These are phyloP conservation scores for Naganishia randhawae DNA, from an alignment of 768 basidiomycete species.

Conservation along the genomic window DNA sequence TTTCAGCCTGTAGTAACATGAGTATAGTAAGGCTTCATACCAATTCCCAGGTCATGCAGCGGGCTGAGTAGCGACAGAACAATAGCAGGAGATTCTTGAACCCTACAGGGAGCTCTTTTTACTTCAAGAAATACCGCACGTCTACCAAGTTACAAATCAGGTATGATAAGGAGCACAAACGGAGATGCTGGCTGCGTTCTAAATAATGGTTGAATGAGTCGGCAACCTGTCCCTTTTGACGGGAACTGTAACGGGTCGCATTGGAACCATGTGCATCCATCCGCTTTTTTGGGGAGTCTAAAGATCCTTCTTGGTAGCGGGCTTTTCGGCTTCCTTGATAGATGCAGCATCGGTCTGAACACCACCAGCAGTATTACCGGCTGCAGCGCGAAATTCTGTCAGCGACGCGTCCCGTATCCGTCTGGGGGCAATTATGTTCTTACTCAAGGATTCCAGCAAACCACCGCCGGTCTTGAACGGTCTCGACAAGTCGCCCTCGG, in stretches of 20 bases:
- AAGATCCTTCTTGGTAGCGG: constrained; percentile 70
- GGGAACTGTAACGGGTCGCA: not conserved
- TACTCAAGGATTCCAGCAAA: constrained; percentile 51
- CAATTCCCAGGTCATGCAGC: too few species aligned
- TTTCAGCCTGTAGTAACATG: too few species aligned
- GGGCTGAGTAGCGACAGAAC: not conserved
- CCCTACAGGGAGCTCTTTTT: not conserved
- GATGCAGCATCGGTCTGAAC: constrained; percentile 80
- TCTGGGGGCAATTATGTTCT: constrained; percentile 53
- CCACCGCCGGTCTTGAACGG: constrained; percentile 74
- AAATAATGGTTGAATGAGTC: too few species aligned
- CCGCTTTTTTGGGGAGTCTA: constrained; percentile 1
- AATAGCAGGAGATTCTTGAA: not conserved
- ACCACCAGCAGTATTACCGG: constrained; percentile 55
- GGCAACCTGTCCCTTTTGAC: not conserved
- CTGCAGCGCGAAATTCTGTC: not conserved
- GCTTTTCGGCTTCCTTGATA: constrained; percentile 84
- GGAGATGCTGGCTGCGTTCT: not conserved
- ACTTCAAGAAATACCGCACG: not conserved
- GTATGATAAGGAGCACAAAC: not conserved
- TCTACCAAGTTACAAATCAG: not conserved
- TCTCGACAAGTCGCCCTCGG: constrained; percentile 81
- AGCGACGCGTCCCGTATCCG: constrained; percentile 37
- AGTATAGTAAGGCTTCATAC: too few species aligned
- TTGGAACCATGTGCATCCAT: not conserved